These are phyloP conservation scores for Chalaropsis ovoidea DNA, from an alignment of 2,329 filamentous ascomycete genomes.

Conservation along the genomic window DNA sequence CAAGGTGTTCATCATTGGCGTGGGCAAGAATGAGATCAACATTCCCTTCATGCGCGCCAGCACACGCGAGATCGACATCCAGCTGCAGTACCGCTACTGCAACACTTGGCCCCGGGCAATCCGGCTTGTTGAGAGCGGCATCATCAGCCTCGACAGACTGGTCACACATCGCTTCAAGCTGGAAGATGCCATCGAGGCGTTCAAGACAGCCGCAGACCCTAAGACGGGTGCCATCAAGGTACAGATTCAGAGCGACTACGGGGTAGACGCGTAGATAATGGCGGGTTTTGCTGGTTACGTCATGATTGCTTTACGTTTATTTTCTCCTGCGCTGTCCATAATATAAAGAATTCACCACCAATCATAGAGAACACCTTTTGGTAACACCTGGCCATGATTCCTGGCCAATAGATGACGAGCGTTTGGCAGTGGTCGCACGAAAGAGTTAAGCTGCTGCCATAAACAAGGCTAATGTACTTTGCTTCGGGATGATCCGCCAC, in stretches of 20 bases:
- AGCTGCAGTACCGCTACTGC: constrained; percentile 92
- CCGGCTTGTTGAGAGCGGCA: constrained; percentile 69
- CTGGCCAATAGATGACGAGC: neutral
- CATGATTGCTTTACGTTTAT: neutral
- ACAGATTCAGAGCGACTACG: constrained; percentile 61
- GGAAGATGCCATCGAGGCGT: constrained; percentile 81
- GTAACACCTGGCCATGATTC: neutral
- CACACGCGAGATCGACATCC: constrained; percentile 83
- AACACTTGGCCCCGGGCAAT: constrained; percentile 97
- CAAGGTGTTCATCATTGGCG: constrained; percentile 93
- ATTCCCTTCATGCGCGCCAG: constrained; percentile 91
- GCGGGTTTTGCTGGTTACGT: neutral
- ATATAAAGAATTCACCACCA: neutral
- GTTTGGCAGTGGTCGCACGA: neutral
- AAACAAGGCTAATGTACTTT: neutral
- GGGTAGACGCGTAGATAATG: constrained; percentile 19
- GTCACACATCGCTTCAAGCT: constrained; percentile 81
- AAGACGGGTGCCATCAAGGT: constrained; percentile 97
- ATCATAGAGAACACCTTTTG: neutral
- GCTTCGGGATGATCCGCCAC: constrained; percentile 17
- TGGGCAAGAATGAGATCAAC: constrained; percentile 89
- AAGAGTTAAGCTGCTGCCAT: neutral
- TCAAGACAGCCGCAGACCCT: constrained; percentile 76
- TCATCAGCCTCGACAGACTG: constrained; percentile 69
- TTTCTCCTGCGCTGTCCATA: neutral